Base-by-base conservation (phyloP, 2,329 filamentous ascomycete genomes). In the Tolypocladium tropicale region DNA sequence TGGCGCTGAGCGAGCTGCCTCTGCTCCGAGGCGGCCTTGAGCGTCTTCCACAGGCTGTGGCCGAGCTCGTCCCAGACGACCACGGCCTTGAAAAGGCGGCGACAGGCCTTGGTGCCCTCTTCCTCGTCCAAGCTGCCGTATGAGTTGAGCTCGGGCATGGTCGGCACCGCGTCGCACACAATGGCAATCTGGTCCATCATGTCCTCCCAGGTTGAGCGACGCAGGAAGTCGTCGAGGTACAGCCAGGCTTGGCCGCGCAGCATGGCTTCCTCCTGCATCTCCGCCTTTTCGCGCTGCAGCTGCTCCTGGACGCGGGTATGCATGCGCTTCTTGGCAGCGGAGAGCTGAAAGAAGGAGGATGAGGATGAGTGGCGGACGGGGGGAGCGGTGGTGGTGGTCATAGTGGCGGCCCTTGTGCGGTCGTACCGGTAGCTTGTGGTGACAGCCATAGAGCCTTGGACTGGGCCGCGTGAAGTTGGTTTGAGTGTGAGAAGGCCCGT, bases 41-140 rank as follows among this genome's bases (percentile, higher is more conserved):
- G 61, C 23, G 58, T 58, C 60, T 65, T 61, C 70, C 70, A 72
- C 37, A 72, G 64, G 36, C 65, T 63, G 53, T 65, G 68, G 37
- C 70, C 70, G 33, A 72, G 63, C 41, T 71, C 66, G 55, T 72
- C 70, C 70, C 70, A 72, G 37, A 72, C 67, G 41, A 72, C 70
- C 12, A 67, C 66, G 30, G 70, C 70, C 58, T 70, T 72, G 66
- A 72, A 72, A 5, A 72, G 62, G 16, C 66, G 65, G 36, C 70
- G 64, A 58, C 70, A 72, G 41, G 67, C 68, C 39, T 65, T 64
- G 4, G 70, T 72, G 56, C 70, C 70, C 43, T 71, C 65, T 41
- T 64, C 64, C 56, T 70, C 67, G 55, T 67, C 62, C 46, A 72
- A 63, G 25, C 58, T 54, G 33, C 69, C 69, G 48, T 65, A 72